Conservation (phyloP, 78 protist genomes). For the Dictyostelium capitatum region DNA sequence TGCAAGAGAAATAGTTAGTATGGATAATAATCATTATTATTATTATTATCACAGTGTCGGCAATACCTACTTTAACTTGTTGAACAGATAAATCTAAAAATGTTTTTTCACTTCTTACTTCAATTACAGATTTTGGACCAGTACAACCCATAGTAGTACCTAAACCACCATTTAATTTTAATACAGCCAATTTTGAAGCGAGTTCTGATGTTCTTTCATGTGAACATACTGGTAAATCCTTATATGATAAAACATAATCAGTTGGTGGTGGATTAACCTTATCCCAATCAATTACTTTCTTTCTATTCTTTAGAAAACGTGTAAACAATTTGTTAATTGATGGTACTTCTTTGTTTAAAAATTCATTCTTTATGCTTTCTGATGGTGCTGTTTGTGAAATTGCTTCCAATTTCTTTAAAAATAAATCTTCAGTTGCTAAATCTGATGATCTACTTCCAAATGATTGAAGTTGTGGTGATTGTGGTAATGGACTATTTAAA, state of each 20-base stretch:
- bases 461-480: conserved; percentile 79
- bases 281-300: conserved; percentile 82
- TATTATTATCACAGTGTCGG: no score
- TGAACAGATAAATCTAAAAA: conserved; percentile 96
- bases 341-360: conserved; percentile 64
- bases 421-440: conserved; percentile 51
- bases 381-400: conserved; percentile 61
- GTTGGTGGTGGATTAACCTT: conserved; percentile 80
- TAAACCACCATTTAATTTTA: conserved; percentile 99
- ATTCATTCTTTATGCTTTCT: conserved; percentile 47
- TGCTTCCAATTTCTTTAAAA: conserved; percentile 31
- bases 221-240: conserved; percentile 39
- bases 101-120: conserved; percentile 87
- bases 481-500: conserved; percentile 66
- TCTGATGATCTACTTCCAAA: conserved; percentile 70
- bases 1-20: no score
- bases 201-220: conserved; percentile 62
- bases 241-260: conserved; percentile 67
- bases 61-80: conserved; percentile 90
- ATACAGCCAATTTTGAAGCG: conserved; percentile 88
- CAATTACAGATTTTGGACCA: conserved; percentile 96
- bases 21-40: no score
- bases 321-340: conserved; percentile 66
- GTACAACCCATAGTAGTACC: conserved; percentile 99
- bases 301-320: conserved; percentile 78